phyloP scores from a whole-genome alignment of 2,329 filamentous ascomycete genomes.

The Ophiostoma triangulosporum region DNA sequence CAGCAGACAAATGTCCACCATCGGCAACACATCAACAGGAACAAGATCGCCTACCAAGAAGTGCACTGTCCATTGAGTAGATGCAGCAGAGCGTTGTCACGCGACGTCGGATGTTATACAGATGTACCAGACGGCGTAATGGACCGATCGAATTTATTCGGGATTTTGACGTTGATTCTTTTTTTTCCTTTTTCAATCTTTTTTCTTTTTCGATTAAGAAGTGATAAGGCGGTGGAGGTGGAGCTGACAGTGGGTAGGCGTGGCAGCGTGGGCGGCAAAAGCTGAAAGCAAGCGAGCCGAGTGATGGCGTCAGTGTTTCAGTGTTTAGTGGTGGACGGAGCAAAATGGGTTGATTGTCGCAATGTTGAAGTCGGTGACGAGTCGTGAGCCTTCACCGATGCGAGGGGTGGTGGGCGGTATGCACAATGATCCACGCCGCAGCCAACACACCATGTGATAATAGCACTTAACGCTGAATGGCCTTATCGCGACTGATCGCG shows the following conservation, averaged over 20 bases:
- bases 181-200: neutral
- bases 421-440: neutral
- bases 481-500: conserved; percentile 8
- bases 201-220: neutral
- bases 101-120: too few species aligned
- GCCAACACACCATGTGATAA: conserved; percentile 4
- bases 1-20: neutral
- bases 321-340: neutral
- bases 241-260: neutral
- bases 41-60: conserved; percentile 5
- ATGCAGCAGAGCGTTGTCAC: neutral
- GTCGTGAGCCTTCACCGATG: neutral
- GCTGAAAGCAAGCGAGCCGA: too few species aligned
- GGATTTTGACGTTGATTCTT: neutral
- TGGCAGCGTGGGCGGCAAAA: too few species aligned
- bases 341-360: neutral
- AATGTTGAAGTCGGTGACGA: neutral
- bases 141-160: too few species aligned
- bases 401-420: neutral
- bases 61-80: conserved; percentile 8
- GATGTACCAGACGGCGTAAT: too few species aligned
- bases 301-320: neutral
- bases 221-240: neutral
- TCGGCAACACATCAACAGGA: neutral
- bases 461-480: neutral